These are phyloP conservation scores for Thermochaetoides dissita DNA, from an alignment of 2,329 filamentous ascomycete species.

Conservation along the genomic window DNA sequence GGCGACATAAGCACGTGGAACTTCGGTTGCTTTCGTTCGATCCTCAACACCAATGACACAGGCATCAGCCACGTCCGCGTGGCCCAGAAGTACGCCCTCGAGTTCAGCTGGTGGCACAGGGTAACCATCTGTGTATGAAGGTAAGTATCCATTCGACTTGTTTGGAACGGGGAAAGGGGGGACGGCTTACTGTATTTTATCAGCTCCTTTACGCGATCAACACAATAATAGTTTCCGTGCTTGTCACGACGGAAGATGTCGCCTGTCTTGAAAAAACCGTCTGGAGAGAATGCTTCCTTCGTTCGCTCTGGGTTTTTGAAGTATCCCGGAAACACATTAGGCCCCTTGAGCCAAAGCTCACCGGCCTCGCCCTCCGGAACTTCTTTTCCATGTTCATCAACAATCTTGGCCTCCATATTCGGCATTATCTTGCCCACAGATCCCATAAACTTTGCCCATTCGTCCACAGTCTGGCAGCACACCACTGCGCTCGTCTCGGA, in stretches of 20 bases:
- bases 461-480: constrained; percentile 57
- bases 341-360: constrained; percentile 66
- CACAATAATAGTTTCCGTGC: constrained; percentile 76
- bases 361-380: constrained; percentile 45
- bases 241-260: constrained; percentile 70
- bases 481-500: constrained; percentile 75
- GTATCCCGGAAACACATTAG: constrained; percentile 70
- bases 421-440: constrained; percentile 65
- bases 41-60: constrained; percentile 52
- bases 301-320: constrained; percentile 60
- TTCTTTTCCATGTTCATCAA: constrained; percentile 44
- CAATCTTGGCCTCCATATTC: constrained; percentile 70
- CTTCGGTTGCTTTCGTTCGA: constrained; percentile 47
- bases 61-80: constrained; percentile 37
- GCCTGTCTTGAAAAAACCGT: constrained; percentile 83
- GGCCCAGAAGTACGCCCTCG: constrained; percentile 32
- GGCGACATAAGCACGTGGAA: constrained; percentile 54
- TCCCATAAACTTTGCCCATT: constrained; percentile 65
- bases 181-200: constrained; percentile 41
- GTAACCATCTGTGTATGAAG: constrained; percentile 42
- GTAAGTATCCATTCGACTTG: no score
- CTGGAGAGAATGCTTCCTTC: constrained; percentile 53
- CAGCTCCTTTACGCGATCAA: constrained; percentile 64
- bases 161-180: background rate
- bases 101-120: constrained; percentile 57